These are phyloP conservation scores for Prasinococcaceae sp. DNA, from an alignment of 139 green algal species.

Conservation along the genomic window DNA sequence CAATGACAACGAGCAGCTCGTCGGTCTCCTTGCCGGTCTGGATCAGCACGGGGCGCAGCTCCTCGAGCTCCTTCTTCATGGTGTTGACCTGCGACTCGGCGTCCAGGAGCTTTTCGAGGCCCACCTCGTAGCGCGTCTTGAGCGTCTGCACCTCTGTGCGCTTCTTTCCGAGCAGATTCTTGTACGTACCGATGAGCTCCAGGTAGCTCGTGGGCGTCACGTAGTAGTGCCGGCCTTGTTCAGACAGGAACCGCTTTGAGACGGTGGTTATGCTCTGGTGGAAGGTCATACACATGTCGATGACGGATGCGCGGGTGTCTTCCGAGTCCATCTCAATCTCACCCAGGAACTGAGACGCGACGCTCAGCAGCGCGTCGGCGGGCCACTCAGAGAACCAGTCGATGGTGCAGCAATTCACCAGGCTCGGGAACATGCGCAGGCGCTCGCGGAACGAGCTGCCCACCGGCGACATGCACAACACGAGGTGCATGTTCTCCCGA, in stretches of 20 bases:
- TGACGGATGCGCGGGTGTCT: conserved; percentile 24
- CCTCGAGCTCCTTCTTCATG: conserved; percentile 66
- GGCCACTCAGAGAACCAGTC: conserved; percentile 31
- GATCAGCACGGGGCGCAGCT: conserved; percentile 59
- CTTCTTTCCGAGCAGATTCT: conserved; percentile 41
- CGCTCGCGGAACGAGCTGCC: conserved; percentile 24
- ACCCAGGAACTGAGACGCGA: conserved; percentile 25
- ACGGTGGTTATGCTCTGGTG: conserved; percentile 33
- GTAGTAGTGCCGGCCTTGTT: conserved; percentile 54
- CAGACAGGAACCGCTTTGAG: conserved; percentile 24
- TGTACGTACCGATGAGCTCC: conserved; percentile 59
- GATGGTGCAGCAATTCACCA: conserved; percentile 33
- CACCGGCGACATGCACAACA: conserved; percentile 24
- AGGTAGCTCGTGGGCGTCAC: conserved; percentile 61
- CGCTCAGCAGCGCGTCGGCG: conserved; percentile 24
- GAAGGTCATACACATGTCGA: conserved; percentile 50
- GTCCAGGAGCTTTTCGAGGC: conserved; percentile 47
- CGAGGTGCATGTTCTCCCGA: conserved; percentile 36
- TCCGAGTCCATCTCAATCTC: conserved; percentile 28
- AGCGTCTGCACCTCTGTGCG: conserved; percentile 27
- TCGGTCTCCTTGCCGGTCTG: conserved; percentile 46
- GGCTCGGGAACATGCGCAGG: conserved; percentile 23
- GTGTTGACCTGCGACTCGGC: conserved; percentile 31
- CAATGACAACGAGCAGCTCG: conserved; percentile 45
- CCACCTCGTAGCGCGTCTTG: conserved; percentile 31